These are phyloP conservation scores for Suillus hirtellus DNA, from an alignment of 768 basidiomycete genomes.

Conservation along the genomic window DNA sequence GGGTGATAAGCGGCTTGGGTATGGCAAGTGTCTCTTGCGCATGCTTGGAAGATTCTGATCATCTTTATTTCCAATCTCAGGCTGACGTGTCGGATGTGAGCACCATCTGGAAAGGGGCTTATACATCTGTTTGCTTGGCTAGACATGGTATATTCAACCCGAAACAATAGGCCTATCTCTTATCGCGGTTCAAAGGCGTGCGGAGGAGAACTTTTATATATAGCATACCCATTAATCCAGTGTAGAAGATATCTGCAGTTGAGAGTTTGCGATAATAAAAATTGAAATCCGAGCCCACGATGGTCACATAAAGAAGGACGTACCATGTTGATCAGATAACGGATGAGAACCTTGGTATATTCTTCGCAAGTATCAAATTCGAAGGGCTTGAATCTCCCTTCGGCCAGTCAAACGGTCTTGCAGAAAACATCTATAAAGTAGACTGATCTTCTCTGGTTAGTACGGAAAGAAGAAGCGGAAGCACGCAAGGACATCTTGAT, in stretches of 20 bases:
- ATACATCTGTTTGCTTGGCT: background rate
- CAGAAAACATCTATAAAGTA: background rate
- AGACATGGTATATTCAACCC: background rate
- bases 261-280: background rate
- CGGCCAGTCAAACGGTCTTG: background rate
- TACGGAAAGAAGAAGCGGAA: background rate
- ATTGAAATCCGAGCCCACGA: background rate
- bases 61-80: background rate
- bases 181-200: background rate
- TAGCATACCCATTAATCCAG: background rate
- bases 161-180: background rate
- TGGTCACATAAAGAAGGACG: background rate
- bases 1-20: slow-evolving; percentile 13
- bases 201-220: slow-evolving; percentile 5
- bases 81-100: too few species aligned
- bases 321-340: background rate
- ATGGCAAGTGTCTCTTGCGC: background rate
- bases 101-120: slow-evolving; percentile 2
- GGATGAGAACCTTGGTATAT: background rate
- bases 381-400: background rate
- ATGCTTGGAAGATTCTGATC: slow-evolving; percentile 1
- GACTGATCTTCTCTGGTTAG: background rate
- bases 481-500: background rate
- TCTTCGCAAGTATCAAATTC: background rate
- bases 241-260: background rate